Base-by-base conservation (phyloP, 306 rosid species). In the Pyrus communis region DNA sequence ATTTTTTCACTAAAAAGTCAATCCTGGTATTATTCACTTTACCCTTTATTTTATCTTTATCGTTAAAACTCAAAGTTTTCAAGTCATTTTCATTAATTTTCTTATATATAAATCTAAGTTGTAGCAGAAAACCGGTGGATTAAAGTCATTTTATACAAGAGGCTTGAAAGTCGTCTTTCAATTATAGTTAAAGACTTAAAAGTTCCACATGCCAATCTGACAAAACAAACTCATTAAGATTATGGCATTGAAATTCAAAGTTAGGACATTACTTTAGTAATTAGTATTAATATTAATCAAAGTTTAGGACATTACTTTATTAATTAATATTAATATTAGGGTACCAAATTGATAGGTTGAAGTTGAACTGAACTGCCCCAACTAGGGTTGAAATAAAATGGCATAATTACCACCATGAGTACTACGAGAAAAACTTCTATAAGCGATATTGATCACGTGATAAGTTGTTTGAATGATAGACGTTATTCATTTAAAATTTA, bases 141-240 rank as follows among this genome's bases (percentile, higher is more conserved):
- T 49, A 6, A 5, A 49, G 21, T 49, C 55, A 49, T 15, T 49
- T 49, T 25, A 60, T 12, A 12, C 0, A n/a, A n/a, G 7, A 2
- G 27, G 49, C 19, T 4, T 27, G 51, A 77, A 12, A 25, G 42
- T 55, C 15, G 13, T 25, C 22, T 22, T 43, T 70, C 40, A 70
- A 19, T 65, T 79, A 63, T 64, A 67, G 73, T 72, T 40, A 52
- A 79, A 73, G 79, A 49, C 67, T 72, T 40, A 38, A 79, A 79
- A 77, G 82, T 60, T 67, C 73, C 82, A 82, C 82, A 73, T 77
- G 76, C 75, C 61, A 70, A 72, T 67, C 52, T 77, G 52, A 58
- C 74, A 45, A 49, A 77, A 66, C 60, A 63, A 57, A 81, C 77
- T 75, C 81, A 70, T 76, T 49, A 58, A 64, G 25, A 42, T 42